phyloP scores from a whole-genome alignment of 306 rosid genomes.

The Argentina anserina region DNA sequence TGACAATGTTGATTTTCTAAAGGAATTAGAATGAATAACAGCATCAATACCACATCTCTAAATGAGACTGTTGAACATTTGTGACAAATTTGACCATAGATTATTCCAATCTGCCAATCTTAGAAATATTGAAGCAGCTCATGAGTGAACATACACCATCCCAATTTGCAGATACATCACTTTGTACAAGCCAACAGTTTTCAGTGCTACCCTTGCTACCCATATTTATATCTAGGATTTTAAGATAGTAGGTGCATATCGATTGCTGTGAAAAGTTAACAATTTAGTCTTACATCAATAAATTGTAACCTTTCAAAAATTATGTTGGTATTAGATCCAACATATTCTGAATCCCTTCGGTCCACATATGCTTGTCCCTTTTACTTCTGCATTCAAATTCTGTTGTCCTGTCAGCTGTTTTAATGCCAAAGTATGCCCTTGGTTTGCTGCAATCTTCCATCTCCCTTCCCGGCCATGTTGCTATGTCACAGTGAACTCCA shows the following conservation, averaged over 20 bases:
- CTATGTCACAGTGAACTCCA: constrained; percentile 56
- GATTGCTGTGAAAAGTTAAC: constrained; percentile 5
- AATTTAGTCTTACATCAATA: constrained; percentile 15
- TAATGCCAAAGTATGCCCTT: constrained; percentile 77
- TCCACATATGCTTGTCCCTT: constrained; percentile 72
- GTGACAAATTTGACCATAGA: constrained; percentile 22
- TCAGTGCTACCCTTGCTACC: neutral
- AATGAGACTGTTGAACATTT: constrained; percentile 17
- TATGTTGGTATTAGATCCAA: constrained; percentile 52
- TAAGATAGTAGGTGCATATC: constrained; percentile 7
- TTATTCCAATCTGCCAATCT: constrained; percentile 20
- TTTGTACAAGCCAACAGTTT: constrained; percentile 20
- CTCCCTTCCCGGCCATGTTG: constrained; percentile 77
- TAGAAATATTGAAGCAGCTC: constrained; percentile 25
- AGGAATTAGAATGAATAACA: constrained; percentile 51
- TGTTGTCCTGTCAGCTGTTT: constrained; percentile 61
- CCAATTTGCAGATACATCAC: constrained; percentile 7
- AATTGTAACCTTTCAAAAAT: neutral
- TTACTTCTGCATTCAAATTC: constrained; percentile 83
- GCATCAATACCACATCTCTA: constrained; percentile 25
- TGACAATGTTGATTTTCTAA: constrained; percentile 64
- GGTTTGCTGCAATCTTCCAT: constrained; percentile 39
- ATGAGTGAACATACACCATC: neutral
- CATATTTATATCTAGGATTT: constrained; percentile 9
- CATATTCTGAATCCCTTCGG: constrained; percentile 75